Percentiles rank a stretch among this genome's conserved stretches.
Conservation (phyloP, 345 rosid genomes). For the Corymbia maculata region DNA sequence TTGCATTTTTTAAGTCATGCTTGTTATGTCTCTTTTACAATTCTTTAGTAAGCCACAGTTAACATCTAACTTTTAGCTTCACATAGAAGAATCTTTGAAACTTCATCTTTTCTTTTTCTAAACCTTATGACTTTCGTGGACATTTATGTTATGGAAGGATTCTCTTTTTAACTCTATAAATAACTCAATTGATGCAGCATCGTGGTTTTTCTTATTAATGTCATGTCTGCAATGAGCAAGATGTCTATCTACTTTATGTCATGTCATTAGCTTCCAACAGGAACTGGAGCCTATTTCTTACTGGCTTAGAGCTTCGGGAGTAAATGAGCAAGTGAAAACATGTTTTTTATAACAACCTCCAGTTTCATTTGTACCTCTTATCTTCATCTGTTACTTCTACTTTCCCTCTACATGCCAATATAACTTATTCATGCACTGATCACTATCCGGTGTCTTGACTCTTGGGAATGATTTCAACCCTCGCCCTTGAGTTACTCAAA, state of each 20-base stretch:
- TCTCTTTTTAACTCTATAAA: neutral
- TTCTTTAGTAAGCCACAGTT: neutral
- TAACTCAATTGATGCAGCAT: neutral
- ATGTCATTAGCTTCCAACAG: neutral
- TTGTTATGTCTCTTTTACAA: neutral
- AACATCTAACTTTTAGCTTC: neutral
- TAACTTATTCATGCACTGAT: neutral
- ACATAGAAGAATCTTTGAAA: neutral
- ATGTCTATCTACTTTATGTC: neutral
- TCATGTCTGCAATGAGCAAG: neutral
- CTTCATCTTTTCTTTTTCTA: neutral
- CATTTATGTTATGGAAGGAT: neutral
- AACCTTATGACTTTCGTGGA: neutral
- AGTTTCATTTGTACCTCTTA: neutral
- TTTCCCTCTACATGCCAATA: neutral
- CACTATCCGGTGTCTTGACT: neutral
- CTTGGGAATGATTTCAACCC: neutral
- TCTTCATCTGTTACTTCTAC: neutral
- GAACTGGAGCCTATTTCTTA: neutral
- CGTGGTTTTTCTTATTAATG: neutral
- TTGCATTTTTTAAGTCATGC: neutral
- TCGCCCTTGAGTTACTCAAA: neutral
- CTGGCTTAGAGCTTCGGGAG: neutral
- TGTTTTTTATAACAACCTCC: neutral
- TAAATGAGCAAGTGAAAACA: neutral